Percentiles rank a stretch among this genome's conserved stretches.
phyloP scores from a whole-genome alignment of 306 rosid genomes.

The Trifolium subterraneum region DNA sequence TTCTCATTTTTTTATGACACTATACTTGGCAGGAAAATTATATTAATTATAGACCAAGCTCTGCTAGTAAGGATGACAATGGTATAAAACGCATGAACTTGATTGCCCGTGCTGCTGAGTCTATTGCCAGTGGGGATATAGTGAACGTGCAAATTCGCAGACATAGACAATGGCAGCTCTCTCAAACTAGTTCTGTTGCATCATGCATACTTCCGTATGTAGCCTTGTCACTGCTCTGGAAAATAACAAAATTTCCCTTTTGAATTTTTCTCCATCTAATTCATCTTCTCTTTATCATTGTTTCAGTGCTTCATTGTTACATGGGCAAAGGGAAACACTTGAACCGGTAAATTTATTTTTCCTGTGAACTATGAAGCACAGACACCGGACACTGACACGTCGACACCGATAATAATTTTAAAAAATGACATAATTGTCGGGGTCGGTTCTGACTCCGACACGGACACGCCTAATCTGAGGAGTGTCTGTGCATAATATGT shows the following conservation, averaged over 20 bases:
- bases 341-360: slow-evolving; percentile 69
- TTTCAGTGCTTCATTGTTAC: slow-evolving; percentile 82
- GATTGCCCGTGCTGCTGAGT: slow-evolving; percentile 91
- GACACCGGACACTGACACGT: too few relatives aligned
- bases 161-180: slow-evolving; percentile 97
- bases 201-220: slow-evolving; percentile 93
- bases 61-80: slow-evolving; percentile 70
- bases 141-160: slow-evolving; percentile 93
- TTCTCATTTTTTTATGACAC: slow-evolving; percentile 24
- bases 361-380: too few relatives aligned
- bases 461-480: too few relatives aligned
- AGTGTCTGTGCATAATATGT: too few relatives aligned
- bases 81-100: slow-evolving; percentile 81
- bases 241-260: slow-evolving; percentile 21
- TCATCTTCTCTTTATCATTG: slow-evolving; percentile 33
- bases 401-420: too few relatives aligned
- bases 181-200: slow-evolving; percentile 78
- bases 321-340: slow-evolving; percentile 81
- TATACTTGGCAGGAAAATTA: slow-evolving; percentile 84
- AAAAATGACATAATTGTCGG: too few relatives aligned
- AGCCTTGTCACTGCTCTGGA: slow-evolving; percentile 43
- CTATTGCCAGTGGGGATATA: slow-evolving; percentile 91
- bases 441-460: too few relatives aligned
- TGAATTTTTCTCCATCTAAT: slow-evolving; percentile 23
- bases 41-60: slow-evolving; percentile 82